Conservation (phyloP, 371 early-diverging fungal species). For the Cladochytrium tenue region DNA sequence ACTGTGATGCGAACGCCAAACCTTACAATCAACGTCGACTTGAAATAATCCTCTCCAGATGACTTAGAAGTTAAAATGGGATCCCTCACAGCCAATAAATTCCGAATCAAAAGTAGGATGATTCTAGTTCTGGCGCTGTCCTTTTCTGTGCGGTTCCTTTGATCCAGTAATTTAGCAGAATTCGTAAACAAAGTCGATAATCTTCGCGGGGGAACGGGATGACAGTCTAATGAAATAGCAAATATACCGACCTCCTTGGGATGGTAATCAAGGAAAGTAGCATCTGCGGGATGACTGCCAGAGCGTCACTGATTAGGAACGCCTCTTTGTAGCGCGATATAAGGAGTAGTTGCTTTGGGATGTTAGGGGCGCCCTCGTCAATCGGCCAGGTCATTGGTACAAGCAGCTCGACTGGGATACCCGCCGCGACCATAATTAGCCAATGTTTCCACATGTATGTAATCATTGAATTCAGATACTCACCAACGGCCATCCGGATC, state of each 20-base stretch:
- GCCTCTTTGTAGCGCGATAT: conserved; percentile 71
- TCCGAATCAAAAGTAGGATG: conserved; percentile 74
- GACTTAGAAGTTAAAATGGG: conserved; percentile 54
- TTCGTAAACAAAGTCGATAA: too few relatives aligned
- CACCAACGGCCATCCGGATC: conserved; percentile 6
- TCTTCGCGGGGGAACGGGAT: neutral
- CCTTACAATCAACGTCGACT: conserved; percentile 62
- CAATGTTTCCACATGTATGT: too few relatives aligned
- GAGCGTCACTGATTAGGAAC: conserved; percentile 60
- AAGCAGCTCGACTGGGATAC: conserved; percentile 68
- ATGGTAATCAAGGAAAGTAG: conserved; percentile 33
- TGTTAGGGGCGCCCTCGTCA: conserved; percentile 46
- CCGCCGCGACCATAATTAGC: too few relatives aligned
- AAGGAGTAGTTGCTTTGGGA: conserved; percentile 53
- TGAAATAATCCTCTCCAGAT: conserved; percentile 44
- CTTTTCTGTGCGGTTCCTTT: conserved; percentile 59
- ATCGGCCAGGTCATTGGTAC: conserved; percentile 56
- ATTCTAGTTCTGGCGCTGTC: conserved; percentile 75
- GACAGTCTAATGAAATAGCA: neutral
- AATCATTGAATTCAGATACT: too few relatives aligned
- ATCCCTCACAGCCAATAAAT: conserved; percentile 79
- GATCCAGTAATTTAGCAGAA: conserved; percentile 18
- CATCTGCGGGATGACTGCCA: conserved; percentile 51
- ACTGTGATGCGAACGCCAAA: too few relatives aligned
- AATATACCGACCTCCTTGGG: conserved; percentile 8